Base-by-base conservation (phyloP, 2,329 filamentous ascomycete species). In the Xylaria sp. region DNA sequence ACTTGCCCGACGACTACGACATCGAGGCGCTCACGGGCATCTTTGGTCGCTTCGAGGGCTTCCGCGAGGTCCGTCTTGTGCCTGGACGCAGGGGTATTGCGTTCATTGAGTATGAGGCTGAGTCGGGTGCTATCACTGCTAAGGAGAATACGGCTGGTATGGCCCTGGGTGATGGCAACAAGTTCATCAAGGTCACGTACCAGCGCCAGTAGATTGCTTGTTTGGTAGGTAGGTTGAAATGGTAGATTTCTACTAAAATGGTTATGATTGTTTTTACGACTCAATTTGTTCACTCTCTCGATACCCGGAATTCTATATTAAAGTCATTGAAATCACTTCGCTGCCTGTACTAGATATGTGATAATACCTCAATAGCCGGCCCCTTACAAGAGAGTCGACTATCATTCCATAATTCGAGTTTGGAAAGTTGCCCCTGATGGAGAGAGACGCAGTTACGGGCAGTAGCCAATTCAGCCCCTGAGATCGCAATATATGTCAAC, bases 61-160 rank as follows among this genome's bases (percentile, higher is more conserved):
- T 99, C 80, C 89, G 88, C 72, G 94, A 99, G 78, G 90, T 97
- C 51, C 86, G 94, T 70, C 76, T 91, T 72, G 93, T 97, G 51
- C 92, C 93, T 4, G 90, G 91, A 35, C 82, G 93, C 55, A 88
- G 85, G 65, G 91, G 91, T 2, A 92, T 99, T 74, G 94, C 92
- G 0, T 99, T 99, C 74, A 91, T 97, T 61, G 94, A 99, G 75
- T 99, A 97, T 77, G 91, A 96, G 70, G 87, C 85, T 66, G 92
- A 97, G 77, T 83, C 87, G 52, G 92, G 91, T 48, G 92, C 94
- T 34, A 96, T 96, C 69, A 88, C 86, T 57, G 94, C 94, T 16
- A 97, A 96, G 81, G 93, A 97, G 80, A 91, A 88, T 65, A 96
- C 91, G 37, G 88, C 90, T 10, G 91, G 91, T 19, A 92, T 94